Conservation (phyloP, 495 filamentous ascomycete genomes). For the Bryoglossum gracile region DNA sequence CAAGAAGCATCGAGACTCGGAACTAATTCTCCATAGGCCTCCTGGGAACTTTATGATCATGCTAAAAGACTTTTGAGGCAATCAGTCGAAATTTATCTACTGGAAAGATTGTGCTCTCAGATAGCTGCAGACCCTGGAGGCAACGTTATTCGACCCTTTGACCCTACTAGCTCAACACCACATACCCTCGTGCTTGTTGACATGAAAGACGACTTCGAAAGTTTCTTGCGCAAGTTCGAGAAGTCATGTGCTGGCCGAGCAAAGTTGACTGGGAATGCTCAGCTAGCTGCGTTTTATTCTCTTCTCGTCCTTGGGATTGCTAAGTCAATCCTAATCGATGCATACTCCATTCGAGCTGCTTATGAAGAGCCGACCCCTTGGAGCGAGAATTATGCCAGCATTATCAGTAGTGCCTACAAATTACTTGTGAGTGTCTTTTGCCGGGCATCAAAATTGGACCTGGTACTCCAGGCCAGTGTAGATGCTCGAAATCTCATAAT, state of each 20-base stretch:
- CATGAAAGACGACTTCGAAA: conserved; percentile 13
- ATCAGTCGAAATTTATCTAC: conserved; percentile 18
- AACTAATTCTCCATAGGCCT: neutral
- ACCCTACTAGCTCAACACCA: conserved; percentile 4
- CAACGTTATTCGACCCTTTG: conserved; percentile 14
- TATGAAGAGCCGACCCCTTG: conserved; percentile 12
- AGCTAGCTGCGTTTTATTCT: conserved; percentile 17
- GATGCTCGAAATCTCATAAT: neutral
- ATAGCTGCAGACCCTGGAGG: conserved; percentile 18
- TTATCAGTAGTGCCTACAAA: conserved; percentile 20
- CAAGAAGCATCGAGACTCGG: neutral
- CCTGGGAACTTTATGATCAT: conserved; percentile 16
- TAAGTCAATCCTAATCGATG: conserved; percentile 19
- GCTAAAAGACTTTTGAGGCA: conserved; percentile 11
- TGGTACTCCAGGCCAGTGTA: conserved; percentile 3
- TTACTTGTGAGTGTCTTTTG: conserved; percentile 15
- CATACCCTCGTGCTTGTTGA: conserved; percentile 18
- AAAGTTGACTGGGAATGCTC: conserved; percentile 12
- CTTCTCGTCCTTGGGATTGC: conserved; percentile 13
- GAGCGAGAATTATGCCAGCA: conserved; percentile 3
- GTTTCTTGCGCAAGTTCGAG: conserved; percentile 10
- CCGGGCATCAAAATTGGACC: conserved; percentile 17
- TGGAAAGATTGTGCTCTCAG: conserved; percentile 14
- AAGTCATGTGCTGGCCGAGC: conserved; percentile 11
- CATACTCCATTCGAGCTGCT: conserved; percentile 11